A percentile compares a stretch with the other conserved stretches of the same genome.
These are phyloP conservation scores for Mycena vulgaris DNA, from an alignment of 768 basidiomycete species.

Conservation along the genomic window DNA sequence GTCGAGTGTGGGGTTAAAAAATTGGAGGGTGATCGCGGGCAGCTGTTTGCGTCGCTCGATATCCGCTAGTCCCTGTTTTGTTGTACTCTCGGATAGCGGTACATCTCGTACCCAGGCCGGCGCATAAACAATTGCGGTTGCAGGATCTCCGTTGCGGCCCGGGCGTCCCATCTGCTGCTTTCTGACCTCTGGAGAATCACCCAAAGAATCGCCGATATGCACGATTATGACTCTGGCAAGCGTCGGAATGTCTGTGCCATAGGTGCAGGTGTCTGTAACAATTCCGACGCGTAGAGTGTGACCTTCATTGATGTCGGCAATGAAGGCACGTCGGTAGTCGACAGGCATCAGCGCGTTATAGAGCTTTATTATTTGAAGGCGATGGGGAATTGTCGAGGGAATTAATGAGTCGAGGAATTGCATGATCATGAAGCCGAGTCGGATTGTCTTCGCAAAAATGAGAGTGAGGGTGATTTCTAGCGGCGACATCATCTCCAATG, in stretches of 20 bases:
- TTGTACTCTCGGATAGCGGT: neutral
- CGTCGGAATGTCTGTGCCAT: slow-evolving; percentile 8
- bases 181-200: too few species aligned
- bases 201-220: neutral
- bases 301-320: too few species aligned
- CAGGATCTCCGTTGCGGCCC: neutral
- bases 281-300: too few species aligned
- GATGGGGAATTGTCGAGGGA: slow-evolving; percentile 1
- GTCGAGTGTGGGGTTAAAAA: slow-evolving; percentile 9
- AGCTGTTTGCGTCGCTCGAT: neutral
- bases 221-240: neutral
- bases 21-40: neutral
- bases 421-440: slow-evolving; percentile 12
- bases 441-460: slow-evolving; percentile 21
- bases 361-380: slow-evolving; percentile 19
- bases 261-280: slow-evolving; percentile 17
- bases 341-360: slow-evolving; percentile 27
- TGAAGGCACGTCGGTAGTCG: slow-evolving; percentile 24
- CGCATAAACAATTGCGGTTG: neutral
- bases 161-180: neutral
- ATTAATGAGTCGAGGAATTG: slow-evolving; percentile 27
- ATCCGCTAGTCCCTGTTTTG: neutral
- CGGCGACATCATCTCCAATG: neutral
- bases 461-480: slow-evolving; percentile 17
- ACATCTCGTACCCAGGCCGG: slow-evolving; percentile 3